Evolutionary conservation across 2,329 filamentous ascomycete species (phyloP).

Genomic region (Apiospora saccharicola): DNA sequence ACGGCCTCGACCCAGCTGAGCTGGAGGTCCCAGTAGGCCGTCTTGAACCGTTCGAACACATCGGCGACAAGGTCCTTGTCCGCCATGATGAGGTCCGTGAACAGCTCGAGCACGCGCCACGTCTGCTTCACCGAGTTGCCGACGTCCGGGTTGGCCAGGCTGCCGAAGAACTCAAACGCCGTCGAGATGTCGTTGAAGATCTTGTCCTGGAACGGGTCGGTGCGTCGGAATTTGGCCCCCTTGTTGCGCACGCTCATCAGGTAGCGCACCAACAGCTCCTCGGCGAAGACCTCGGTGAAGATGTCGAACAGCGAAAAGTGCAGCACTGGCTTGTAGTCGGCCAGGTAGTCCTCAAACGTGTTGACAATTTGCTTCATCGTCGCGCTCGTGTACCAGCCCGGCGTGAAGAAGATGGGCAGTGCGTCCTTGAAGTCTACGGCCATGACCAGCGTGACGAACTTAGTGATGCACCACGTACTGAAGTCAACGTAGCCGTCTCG

Average conservation of each 20-base stretch:
- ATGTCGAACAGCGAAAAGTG: slow-evolving; percentile 90
- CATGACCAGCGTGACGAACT: slow-evolving; percentile 89
- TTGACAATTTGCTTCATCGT: slow-evolving; percentile 93
- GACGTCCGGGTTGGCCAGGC: slow-evolving; percentile 74
- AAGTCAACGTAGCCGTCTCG: slow-evolving; percentile 95
- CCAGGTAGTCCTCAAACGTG: slow-evolving; percentile 94
- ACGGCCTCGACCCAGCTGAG: slow-evolving; percentile 96
- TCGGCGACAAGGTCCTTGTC: slow-evolving; percentile 77
- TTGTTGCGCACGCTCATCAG: slow-evolving; percentile 87
- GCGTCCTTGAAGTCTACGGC: slow-evolving; percentile 85
- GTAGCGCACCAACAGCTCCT: slow-evolving; percentile 89
- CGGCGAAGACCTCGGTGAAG: slow-evolving; percentile 89
- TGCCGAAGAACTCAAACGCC: slow-evolving; percentile 87
- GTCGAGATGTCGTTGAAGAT: slow-evolving; percentile 92
- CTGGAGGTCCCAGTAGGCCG: slow-evolving; percentile 90
- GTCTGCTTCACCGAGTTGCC: slow-evolving; percentile 81
- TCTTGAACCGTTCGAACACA: slow-evolving; percentile 85
- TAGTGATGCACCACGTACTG: slow-evolving; percentile 88
- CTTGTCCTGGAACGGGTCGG: slow-evolving; percentile 90
- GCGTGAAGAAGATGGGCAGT: slow-evolving; percentile 89
- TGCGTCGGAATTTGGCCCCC: slow-evolving; percentile 84
- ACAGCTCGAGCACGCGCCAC: slow-evolving; percentile 89
- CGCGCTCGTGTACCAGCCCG: slow-evolving; percentile 84
- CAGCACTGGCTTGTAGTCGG: slow-evolving; percentile 83
- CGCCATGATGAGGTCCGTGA: slow-evolving; percentile 79